A percentile compares a stretch with the other conserved stretches of the same genome.
Evolutionary conservation across 495 filamentous ascomycete species (phyloP).

Genomic region (Aspergillus baeticus): DNA sequence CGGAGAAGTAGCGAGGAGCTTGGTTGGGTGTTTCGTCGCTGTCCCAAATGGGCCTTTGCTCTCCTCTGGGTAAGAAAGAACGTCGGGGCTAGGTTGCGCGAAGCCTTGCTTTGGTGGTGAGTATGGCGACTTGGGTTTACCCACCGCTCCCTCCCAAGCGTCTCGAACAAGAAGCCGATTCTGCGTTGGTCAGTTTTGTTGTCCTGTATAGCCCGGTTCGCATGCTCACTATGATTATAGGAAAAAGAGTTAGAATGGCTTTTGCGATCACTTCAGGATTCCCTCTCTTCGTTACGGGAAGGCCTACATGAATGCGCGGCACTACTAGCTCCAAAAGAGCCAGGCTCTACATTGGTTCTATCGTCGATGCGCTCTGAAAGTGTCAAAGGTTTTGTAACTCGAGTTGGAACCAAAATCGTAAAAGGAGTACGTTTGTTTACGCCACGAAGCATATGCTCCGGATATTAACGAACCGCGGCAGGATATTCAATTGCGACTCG

Average conservation of each 20-base stretch:
- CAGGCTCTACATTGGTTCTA: conserved; percentile 81
- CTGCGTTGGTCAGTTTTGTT: conserved; percentile 56
- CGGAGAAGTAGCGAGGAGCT: neutral
- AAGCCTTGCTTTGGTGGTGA: neutral
- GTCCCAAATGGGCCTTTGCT: neutral
- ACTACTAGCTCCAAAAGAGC: conserved; percentile 77
- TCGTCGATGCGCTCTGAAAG: conserved; percentile 84
- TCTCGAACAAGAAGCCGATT: conserved; percentile 65
- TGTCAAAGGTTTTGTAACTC: conserved; percentile 88
- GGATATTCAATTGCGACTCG: conserved; percentile 52
- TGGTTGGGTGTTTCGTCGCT: neutral
- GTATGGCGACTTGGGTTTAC: conserved; percentile 75
- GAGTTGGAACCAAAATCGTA: conserved; percentile 72
- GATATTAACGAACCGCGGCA: conserved; percentile 13
- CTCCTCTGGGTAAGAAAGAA: neutral
- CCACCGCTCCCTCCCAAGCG: conserved; percentile 66
- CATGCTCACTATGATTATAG: conserved; percentile 35
- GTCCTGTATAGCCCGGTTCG: neutral
- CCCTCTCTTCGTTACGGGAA: conserved; percentile 71
- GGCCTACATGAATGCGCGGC: conserved; percentile 87
- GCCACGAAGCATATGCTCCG: neutral
- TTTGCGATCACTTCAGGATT: conserved; percentile 71
- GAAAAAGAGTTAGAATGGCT: conserved; percentile 86
- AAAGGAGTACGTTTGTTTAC: conserved; percentile 60
- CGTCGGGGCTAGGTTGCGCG: conserved; percentile 2